These are phyloP conservation scores for Colletotrichum simmondsii DNA, from an alignment of 2,329 filamentous ascomycete genomes.

Conservation along the genomic window DNA sequence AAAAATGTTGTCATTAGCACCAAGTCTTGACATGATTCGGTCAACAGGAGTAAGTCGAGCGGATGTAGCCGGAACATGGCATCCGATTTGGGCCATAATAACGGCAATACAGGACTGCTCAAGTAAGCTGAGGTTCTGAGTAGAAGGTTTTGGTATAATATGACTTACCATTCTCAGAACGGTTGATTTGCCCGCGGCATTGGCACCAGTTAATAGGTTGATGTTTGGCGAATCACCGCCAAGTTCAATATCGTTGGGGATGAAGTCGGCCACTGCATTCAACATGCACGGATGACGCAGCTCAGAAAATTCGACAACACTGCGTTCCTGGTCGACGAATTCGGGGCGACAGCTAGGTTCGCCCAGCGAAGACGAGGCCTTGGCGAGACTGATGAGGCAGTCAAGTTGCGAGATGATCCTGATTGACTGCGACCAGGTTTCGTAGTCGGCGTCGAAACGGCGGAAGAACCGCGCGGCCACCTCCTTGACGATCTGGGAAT, in stretches of 20 bases:
- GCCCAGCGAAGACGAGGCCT: slow-evolving; percentile 85
- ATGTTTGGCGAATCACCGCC: slow-evolving; percentile 87
- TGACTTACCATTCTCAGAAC: slow-evolving; percentile 86
- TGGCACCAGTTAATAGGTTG: slow-evolving; percentile 92
- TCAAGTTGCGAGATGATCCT: slow-evolving; percentile 92
- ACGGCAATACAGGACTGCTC: slow-evolving; percentile 88
- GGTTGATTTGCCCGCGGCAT: slow-evolving; percentile 97
- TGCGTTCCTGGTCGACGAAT: slow-evolving; percentile 88
- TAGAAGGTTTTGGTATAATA: neutral
- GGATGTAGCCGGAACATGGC: slow-evolving; percentile 85
- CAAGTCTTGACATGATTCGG: slow-evolving; percentile 97
- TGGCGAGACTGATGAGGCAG: slow-evolving; percentile 92
- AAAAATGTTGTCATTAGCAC: slow-evolving; percentile 99
- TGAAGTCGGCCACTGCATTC: slow-evolving; percentile 90
- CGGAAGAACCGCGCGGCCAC: slow-evolving; percentile 85
- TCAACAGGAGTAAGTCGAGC: slow-evolving; percentile 91
- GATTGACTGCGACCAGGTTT: slow-evolving; percentile 88
- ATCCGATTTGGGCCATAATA: slow-evolving; percentile 97
- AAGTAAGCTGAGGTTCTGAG: slow-evolving; percentile 40
- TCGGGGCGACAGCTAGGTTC: slow-evolving; percentile 87
- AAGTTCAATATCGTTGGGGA: slow-evolving; percentile 91
- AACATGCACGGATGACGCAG: slow-evolving; percentile 96
- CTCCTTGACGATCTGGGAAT: slow-evolving; percentile 90
- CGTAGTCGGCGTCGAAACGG: slow-evolving; percentile 89
- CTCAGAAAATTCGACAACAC: slow-evolving; percentile 90